Conservation (phyloP, 805 yeast species). For the Metschnikowia lunata region DNA sequence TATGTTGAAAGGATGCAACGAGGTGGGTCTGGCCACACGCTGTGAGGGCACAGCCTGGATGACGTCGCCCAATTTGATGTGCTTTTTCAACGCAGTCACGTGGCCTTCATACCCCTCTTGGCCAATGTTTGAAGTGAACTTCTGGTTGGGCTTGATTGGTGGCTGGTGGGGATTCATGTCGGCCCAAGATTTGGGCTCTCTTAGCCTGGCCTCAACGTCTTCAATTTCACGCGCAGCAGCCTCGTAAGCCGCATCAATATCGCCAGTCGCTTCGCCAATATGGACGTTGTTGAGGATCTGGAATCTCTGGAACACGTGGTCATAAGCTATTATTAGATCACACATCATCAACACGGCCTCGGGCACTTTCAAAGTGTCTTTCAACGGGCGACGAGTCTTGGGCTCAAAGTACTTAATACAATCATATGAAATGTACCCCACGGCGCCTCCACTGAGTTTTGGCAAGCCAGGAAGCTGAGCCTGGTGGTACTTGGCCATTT, state of each 20-base stretch:
- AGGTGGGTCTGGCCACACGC: conserved; percentile 91
- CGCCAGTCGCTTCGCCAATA: conserved; percentile 26
- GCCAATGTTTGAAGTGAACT: conserved; percentile 85
- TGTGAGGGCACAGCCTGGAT: conserved; percentile 99
- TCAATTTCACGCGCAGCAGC: conserved; percentile 56
- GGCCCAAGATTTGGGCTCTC: conserved; percentile 40
- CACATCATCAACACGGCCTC: conserved; percentile 90
- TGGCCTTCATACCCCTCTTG: conserved; percentile 87
- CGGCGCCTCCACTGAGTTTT: conserved; percentile 88
- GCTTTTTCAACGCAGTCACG: conserved; percentile 69
- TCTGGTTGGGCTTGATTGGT: conserved; percentile 61
- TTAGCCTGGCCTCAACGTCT: conserved; percentile 47
- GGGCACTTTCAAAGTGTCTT: conserved; percentile 80
- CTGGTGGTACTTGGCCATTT: conserved; percentile 59
- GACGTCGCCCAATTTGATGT: conserved; percentile 86
- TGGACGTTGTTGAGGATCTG: conserved; percentile 82
- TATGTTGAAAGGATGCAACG: conserved; percentile 92
- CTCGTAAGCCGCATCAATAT: conserved; percentile 42
- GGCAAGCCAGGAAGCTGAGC: conserved; percentile 82
- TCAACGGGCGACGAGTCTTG: conserved; percentile 65
- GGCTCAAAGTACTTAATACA: conserved; percentile 98
- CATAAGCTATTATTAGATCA: conserved; percentile 87
- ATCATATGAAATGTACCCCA: conserved; percentile 94
- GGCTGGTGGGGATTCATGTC: conserved; percentile 67
- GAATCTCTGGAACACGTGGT: conserved; percentile 88